Base-by-base conservation (phyloP, 2,329 filamentous ascomycete genomes). In the Trichoderma endophyticum region DNA sequence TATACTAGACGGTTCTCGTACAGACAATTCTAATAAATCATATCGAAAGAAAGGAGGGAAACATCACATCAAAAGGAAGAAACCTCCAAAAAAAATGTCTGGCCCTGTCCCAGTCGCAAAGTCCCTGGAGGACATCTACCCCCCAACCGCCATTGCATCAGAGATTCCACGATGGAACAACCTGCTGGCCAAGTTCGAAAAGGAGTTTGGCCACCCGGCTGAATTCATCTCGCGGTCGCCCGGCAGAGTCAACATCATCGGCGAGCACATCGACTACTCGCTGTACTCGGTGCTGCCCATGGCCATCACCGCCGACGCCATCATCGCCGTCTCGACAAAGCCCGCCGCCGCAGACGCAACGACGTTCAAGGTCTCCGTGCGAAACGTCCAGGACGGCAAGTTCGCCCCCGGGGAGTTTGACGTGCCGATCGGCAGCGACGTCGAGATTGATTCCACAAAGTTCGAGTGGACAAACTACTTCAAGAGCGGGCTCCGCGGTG, bases 381-480 rank as follows among this genome's bases (percentile, higher is more conserved):
- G 92, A 70, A 98, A 98, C 80, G 86, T 97, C 14, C 88, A 93
- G 74, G 85, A 87, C 18, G 84, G 89, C 67, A 95, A 92, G 81
- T 99, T 97, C 80, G 88, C 92, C 2, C 82, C 90, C 1, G 89
- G 89, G 75, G 89, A 93, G 76, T 97, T 98, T 79, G 86, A 90
- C 60, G 87, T 98, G 9, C 88, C 92, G 2, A 79, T 83, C 34
- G 85, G 87, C 74, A 85, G 86, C 56, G 83, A 87, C 12, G 87
- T 95, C n/a, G 88, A 92, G 26, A 97, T 99, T 77, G 94, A 98
- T 81, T 88, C 93, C 8, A 90, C 90, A 21, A 88, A 92, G 76
- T 92, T 97, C 75, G 94, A 98, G 83, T 99, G 96, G 96, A 93
- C 94, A 72, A 99, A 98, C 81, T 99, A 99, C 86, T 98, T 99